Evolutionary conservation across 331 rosid species (phyloP), one percentile per base, ranked within the genome.

Genomic region (Phaseolus coccineus): DNA sequence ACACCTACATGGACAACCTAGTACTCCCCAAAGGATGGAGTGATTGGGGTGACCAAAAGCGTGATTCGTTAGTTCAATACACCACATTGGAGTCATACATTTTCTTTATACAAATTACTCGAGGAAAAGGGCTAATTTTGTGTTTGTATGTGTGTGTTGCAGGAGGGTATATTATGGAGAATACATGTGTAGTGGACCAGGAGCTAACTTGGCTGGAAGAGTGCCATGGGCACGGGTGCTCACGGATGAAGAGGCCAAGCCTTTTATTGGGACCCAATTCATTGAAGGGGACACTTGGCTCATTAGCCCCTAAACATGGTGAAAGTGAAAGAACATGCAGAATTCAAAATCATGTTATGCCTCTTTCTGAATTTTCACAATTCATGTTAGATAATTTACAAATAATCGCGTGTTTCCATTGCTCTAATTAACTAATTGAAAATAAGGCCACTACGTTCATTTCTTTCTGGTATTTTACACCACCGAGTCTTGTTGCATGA

Each of bases 111-210:
- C 24, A 27, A 73, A 63, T 42, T 73, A 24, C 28, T 3, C 16
- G 42, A 31, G 6, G 3, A 61, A 19, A 19, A 24, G 12, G 15
- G 15, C 13, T 77, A 5, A 42, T 56, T 12, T 0, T 68, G 9
- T 30, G 15, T 19, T 3, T 63, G 13, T 65, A 6, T 64, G 25
- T 66, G 56, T 39, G 47, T 22, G 4, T 31, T 78, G 69, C 78
- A 90, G 97, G 78, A 80, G 81, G 5, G 96, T 87, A 51, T 89
- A 85, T 74, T 91, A 93, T 53, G 96, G 91, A 79, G 96, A 91
- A 77, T 93, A 93, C 84, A 88, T 85, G 74, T 93, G 96, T 12
- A 91, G 96, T 57, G 96, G 96, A 16, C 89, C 91, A 4, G 96
- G 96, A 19, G 91, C 96, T 57, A 89, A 88, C 82, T 68, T 76